A percentile compares a stretch with the other conserved stretches of the same genome.
Evolutionary conservation across 495 filamentous ascomycete species (phyloP).

Genomic region (Penicillium paradoxum): DNA sequence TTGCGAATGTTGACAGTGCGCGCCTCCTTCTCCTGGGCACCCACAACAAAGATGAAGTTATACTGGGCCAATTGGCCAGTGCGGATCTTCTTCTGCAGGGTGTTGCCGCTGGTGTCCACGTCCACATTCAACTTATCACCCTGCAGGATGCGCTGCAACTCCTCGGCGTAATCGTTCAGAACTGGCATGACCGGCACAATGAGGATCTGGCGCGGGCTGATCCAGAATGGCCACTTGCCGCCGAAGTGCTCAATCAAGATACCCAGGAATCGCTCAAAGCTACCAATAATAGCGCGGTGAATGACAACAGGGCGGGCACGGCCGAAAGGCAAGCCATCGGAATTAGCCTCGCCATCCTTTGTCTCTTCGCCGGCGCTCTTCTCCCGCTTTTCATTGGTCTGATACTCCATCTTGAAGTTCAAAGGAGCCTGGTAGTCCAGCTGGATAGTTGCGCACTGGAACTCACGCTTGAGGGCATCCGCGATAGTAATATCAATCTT

Average conservation of each 20-base stretch:
- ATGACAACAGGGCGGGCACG: constrained; percentile 95
- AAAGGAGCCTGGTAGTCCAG: constrained; percentile 91
- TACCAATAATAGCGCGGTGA: constrained; percentile 90
- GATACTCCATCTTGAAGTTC: constrained; percentile 79
- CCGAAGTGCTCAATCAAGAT: constrained; percentile 93
- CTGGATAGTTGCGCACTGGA: constrained; percentile 95
- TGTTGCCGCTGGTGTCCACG: constrained; percentile 84
- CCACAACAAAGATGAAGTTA: constrained; percentile 90
- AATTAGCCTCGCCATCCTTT: constrained; percentile 32
- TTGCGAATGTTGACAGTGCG: constrained; percentile 85
- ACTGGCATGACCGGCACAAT: constrained; percentile 87
- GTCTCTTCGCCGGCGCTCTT: constrained; percentile 30
- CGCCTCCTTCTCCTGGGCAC: constrained; percentile 71
- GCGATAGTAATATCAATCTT: constrained; percentile 91
- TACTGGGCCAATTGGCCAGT: constrained; percentile 83
- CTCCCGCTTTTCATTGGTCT: constrained; percentile 58
- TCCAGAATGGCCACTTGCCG: constrained; percentile 98
- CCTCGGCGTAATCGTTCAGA: constrained; percentile 78
- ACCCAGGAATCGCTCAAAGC: constrained; percentile 90
- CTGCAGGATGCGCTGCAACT: constrained; percentile 59
- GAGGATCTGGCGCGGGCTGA: constrained; percentile 86
- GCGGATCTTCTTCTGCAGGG: constrained; percentile 92
- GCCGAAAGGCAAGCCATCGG: constrained; percentile 48
- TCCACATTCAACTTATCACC: constrained; percentile 68
- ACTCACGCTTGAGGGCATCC: constrained; percentile 71